Conservation (phyloP, 352 stramenopile genomes). For the Saprolegnia parasitica region DNA sequence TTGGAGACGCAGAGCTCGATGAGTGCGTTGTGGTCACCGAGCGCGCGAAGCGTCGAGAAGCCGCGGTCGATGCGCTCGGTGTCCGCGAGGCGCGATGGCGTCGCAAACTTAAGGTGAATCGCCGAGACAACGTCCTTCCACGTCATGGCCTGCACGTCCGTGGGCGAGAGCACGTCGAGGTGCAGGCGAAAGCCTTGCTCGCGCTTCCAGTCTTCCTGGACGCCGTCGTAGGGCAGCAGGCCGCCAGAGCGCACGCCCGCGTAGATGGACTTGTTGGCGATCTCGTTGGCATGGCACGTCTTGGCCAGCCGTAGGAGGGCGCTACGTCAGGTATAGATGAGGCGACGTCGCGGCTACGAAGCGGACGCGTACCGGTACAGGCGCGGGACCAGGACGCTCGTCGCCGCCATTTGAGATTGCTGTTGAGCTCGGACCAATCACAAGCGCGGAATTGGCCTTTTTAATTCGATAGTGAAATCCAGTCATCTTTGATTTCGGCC, state of each 20-base stretch:
- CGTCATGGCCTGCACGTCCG: conserved; percentile 33
- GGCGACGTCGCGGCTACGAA: background rate
- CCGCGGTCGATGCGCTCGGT: conserved; percentile 52
- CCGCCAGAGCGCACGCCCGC: conserved; percentile 51
- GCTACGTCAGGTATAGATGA: background rate
- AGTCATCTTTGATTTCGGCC: too few species aligned
- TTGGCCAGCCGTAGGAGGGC: conserved; percentile 22
- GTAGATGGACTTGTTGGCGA: conserved; percentile 16
- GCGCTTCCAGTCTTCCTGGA: conserved; percentile 69
- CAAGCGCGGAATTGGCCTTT: background rate
- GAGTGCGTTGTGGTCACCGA: conserved; percentile 72
- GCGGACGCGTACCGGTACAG: conserved; percentile 16
- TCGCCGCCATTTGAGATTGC: too few species aligned
- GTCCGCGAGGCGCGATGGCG: conserved; percentile 31
- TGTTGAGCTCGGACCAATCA: background rate
- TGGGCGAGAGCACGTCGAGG: conserved; percentile 41
- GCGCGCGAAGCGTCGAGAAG: conserved; percentile 47
- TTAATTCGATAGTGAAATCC: too few species aligned
- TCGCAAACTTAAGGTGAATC: conserved; percentile 43
- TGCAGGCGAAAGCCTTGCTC: conserved; percentile 55
- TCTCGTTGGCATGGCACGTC: conserved; percentile 16
- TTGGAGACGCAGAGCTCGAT: conserved; percentile 44
- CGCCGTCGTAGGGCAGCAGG: conserved; percentile 54
- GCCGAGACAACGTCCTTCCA: conserved; percentile 36
- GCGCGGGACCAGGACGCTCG: background rate